Conservation (phyloP, 148 eudicot species). For the Silene conica region DNA sequence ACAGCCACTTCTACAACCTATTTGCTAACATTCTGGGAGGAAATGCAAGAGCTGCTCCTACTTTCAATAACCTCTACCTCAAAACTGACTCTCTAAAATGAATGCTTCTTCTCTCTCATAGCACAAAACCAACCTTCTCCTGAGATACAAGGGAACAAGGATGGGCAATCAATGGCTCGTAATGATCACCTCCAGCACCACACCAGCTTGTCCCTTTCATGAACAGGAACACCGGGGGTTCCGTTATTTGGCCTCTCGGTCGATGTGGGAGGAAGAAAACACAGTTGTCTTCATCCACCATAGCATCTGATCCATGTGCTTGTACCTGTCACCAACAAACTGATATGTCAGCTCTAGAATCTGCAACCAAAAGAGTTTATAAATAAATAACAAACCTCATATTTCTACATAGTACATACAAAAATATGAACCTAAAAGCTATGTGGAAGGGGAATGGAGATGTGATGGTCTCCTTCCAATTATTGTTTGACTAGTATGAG, state of each 20-base stretch:
- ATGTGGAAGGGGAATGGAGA: background rate
- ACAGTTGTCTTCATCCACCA: conserved; percentile 95
- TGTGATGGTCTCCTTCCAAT: too few species aligned
- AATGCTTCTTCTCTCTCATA: conserved; percentile 43
- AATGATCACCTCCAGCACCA: conserved; percentile 92
- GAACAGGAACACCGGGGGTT: conserved; percentile 80
- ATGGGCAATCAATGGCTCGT: conserved; percentile 83
- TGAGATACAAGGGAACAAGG: conserved; percentile 44
- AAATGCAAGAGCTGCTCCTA: conserved; percentile 29
- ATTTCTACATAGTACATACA: background rate
- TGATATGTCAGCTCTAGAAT: background rate
- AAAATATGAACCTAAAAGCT: background rate
- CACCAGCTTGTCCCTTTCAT: conserved; percentile 99
- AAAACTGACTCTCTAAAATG: background rate
- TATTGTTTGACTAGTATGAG: too few species aligned
- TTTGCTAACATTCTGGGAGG: conserved; percentile 26
- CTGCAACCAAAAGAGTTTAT: background rate
- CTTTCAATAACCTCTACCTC: conserved; percentile 10
- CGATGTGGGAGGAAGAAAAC: conserved; percentile 94
- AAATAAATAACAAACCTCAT: background rate
- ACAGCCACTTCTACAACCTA: conserved; percentile 18
- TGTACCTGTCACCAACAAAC: conserved; percentile 20
- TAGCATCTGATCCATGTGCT: conserved; percentile 97
- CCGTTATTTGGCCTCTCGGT: conserved; percentile 69
- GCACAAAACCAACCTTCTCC: conserved; percentile 82